Percentiles rank a stretch among this genome's conserved stretches.
Conservation (phyloP, 163 green algal genomes). For the Chloromonas sp. region DNA sequence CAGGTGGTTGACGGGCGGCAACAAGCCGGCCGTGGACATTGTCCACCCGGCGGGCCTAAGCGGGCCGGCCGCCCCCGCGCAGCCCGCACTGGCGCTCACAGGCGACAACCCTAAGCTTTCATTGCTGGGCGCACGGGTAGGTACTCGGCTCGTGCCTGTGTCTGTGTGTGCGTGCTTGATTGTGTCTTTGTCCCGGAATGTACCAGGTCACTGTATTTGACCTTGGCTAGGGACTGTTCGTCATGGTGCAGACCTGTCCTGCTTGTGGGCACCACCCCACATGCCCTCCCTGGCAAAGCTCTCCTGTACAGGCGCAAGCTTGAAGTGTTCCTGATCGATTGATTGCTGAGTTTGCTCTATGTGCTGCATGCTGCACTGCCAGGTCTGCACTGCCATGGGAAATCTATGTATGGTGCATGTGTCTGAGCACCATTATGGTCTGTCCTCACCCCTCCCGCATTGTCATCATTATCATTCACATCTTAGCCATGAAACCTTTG, state of each 20-base stretch:
- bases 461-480: background rate
- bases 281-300: too few species aligned
- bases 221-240: background rate
- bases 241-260: background rate
- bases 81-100: background rate
- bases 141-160: background rate
- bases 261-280: too few species aligned
- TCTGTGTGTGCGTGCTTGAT: background rate
- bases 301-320: too few species aligned
- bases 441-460: background rate
- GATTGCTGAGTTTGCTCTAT: too few species aligned
- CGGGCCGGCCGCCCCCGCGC: too few species aligned
- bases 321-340: too few species aligned
- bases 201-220: too few species aligned
- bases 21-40: background rate
- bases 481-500: background rate
- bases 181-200: background rate
- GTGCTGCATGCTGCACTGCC: too few species aligned
- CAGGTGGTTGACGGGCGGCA: background rate
- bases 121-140: background rate
- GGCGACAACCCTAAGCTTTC: background rate
- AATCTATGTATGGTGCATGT: background rate
- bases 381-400: background rate
- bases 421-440: background rate
- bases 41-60: background rate